Conservation (phyloP, 164 flowering plant genomes). For the Malania oleifera region DNA sequence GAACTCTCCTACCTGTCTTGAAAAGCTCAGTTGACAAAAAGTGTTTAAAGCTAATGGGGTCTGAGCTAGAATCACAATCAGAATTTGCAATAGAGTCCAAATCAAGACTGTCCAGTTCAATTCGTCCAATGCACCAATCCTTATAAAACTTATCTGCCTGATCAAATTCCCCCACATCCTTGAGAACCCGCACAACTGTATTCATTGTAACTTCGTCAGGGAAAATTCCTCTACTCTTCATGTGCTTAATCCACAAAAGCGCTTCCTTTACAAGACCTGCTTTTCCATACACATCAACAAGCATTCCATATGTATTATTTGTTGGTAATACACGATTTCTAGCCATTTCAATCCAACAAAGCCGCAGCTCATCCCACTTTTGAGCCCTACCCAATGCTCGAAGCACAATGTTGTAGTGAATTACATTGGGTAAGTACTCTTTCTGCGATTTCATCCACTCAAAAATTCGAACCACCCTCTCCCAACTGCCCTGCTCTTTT, state of each 20-base stretch:
- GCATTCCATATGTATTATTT: conserved; percentile 73
- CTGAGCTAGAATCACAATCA: conserved; percentile 21
- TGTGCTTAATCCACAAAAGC: conserved; percentile 83
- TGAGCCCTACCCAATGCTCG: conserved; percentile 67
- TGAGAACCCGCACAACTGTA: conserved; percentile 68
- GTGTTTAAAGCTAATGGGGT: conserved; percentile 51
- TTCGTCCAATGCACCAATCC: conserved; percentile 66
- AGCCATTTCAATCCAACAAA: conserved; percentile 90
- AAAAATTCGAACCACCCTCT: conserved; percentile 50
- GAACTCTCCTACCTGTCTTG: conserved; percentile 60
- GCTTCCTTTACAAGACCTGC: conserved; percentile 82
- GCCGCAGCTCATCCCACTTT: conserved; percentile 83
- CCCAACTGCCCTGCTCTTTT: conserved; percentile 74
- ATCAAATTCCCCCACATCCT: conserved; percentile 71
- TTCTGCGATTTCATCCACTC: conserved; percentile 69
- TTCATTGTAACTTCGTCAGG: conserved; percentile 91
- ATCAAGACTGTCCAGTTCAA: conserved; percentile 52
- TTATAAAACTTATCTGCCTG: conserved; percentile 62
- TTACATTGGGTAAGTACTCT: conserved; percentile 73
- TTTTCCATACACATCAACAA: conserved; percentile 87
- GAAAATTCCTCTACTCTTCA: conserved; percentile 64
- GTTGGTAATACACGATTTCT: conserved; percentile 63
- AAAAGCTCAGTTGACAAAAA: conserved; percentile 81
- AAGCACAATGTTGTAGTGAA: conserved; percentile 83
- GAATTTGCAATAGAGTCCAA: conserved; percentile 37